Evolutionary conservation across 129 eudicot genomes (phyloP).

Genomic region (Flaveria brownii): DNA sequence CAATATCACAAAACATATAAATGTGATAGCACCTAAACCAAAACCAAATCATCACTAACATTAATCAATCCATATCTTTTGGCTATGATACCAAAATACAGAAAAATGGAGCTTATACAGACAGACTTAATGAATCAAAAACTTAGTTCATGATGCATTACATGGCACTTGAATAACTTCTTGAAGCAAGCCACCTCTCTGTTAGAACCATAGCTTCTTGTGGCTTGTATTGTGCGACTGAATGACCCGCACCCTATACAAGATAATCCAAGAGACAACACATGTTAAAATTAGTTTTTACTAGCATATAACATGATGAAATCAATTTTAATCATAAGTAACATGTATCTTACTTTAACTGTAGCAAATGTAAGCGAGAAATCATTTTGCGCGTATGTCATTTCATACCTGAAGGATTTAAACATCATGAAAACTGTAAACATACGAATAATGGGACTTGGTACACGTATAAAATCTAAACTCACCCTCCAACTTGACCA

Average conservation of each 20-base stretch:
- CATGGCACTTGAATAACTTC: conserved; percentile 27
- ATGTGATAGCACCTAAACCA: not conserved
- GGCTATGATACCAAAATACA: not conserved
- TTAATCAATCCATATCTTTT: not conserved
- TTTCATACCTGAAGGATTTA: conserved; percentile 26
- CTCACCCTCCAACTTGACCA: conserved; percentile 37
- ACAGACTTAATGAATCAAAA: conserved; percentile 17
- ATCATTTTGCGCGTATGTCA: conserved; percentile 27
- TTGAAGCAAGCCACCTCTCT: conserved; percentile 35
- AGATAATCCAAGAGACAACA: not conserved
- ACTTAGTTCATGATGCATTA: conserved; percentile 8
- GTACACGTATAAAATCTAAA: not conserved
- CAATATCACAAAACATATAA: not conserved
- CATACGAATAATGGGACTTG: not conserved
- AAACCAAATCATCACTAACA: not conserved
- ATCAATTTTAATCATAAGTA: not conserved
- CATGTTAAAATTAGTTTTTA: not conserved
- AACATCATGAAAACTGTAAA: not conserved
- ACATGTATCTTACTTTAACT: conserved; percentile 33
- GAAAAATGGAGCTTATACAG: not conserved
- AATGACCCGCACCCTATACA: conserved; percentile 42
- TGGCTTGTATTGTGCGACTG: conserved; percentile 42
- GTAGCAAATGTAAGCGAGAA: conserved; percentile 37
- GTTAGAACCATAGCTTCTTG: conserved; percentile 35
- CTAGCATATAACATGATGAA: not conserved